Percentiles rank a stretch among this genome's conserved stretches.
phyloP scores from a whole-genome alignment of 176 grass and related monocot genomes.

The Guadua angustifolia region DNA sequence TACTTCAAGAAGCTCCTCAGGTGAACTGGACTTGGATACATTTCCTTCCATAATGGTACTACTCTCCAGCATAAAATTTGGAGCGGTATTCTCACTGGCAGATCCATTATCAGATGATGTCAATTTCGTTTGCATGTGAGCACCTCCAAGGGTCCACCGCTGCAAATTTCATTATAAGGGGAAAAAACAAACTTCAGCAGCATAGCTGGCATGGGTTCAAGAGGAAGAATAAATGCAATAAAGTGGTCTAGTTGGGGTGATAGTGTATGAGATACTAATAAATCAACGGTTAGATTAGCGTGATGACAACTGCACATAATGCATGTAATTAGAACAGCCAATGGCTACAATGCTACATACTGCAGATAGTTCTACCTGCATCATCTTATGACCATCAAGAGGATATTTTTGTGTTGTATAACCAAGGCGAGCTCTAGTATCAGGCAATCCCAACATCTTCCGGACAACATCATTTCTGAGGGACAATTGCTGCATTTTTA shows the following conservation, averaged over 20 bases:
- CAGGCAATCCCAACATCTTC: constrained; percentile 63
- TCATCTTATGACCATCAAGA: constrained; percentile 35
- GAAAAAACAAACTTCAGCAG: constrained; percentile 13
- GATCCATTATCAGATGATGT: constrained; percentile 45
- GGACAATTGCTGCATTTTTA: constrained; percentile 73
- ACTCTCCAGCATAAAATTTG: constrained; percentile 39
- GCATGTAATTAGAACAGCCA: constrained; percentile 10
- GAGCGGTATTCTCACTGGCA: constrained; percentile 8
- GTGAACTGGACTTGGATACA: constrained; percentile 41
- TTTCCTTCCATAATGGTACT: constrained; percentile 37
- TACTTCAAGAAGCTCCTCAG: constrained; percentile 59
- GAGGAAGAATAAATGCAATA: constrained; percentile 24
- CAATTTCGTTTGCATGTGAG: constrained; percentile 41
- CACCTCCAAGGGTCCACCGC: background rate
- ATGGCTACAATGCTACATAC: constrained; percentile 8
- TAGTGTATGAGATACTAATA: background rate
- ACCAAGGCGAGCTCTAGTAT: constrained; percentile 40
- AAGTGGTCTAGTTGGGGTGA: background rate
- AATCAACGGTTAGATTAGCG: constrained; percentile 30
- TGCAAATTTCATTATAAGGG: constrained; percentile 23
- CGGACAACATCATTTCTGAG: constrained; percentile 61
- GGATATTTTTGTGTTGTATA: constrained; percentile 27
- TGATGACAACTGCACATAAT: constrained; percentile 9
- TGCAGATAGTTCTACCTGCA: constrained; percentile 40
- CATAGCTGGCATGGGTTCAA: background rate